Conservation (phyloP, 768 basidiomycete species). For the Lactifluus rugatus region DNA sequence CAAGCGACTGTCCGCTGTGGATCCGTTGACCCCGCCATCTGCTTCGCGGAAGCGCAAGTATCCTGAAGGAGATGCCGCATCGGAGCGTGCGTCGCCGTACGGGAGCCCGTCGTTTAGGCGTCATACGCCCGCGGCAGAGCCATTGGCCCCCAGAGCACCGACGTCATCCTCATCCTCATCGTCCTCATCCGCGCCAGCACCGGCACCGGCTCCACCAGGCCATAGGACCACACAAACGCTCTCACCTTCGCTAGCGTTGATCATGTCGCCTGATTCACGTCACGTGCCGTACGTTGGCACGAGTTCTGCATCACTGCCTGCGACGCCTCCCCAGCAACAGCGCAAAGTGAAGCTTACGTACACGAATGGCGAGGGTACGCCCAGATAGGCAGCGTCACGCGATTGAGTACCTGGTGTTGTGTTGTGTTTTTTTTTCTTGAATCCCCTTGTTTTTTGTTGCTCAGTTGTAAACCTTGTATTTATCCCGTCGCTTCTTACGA, state of each 20-base stretch:
- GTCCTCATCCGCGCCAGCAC: background rate
- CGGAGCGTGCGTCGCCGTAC: slow-evolving; percentile 6
- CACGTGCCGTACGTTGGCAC: slow-evolving; percentile 21
- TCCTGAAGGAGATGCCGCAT: slow-evolving; percentile 22
- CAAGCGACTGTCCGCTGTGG: slow-evolving; percentile 1
- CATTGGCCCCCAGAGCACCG: background rate
- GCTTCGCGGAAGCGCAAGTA: slow-evolving; percentile 28
- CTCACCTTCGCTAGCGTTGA: slow-evolving; percentile 55
- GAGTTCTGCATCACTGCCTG: slow-evolving; percentile 4
- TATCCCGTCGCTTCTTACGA: background rate
- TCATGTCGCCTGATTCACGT: slow-evolving; percentile 41
- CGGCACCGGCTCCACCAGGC: slow-evolving; percentile 23
- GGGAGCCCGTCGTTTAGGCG: slow-evolving; percentile 16
- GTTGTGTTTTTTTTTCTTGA: background rate
- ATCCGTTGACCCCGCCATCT: slow-evolving; percentile 19
- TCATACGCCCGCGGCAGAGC: slow-evolving; percentile 20
- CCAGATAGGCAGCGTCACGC: background rate
- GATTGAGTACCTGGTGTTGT: too few relatives aligned
- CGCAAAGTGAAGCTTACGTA: slow-evolving; percentile 19
- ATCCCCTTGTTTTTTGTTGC: background rate
- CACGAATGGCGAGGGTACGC: slow-evolving; percentile 13
- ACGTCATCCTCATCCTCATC: slow-evolving; percentile 1
- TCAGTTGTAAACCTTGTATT: background rate
- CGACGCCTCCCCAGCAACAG: slow-evolving; percentile 19
- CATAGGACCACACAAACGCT: slow-evolving; percentile 34